Evolutionary conservation across 2,329 filamentous ascomycete species (phyloP).

Genomic region (Penicillium sp.): DNA sequence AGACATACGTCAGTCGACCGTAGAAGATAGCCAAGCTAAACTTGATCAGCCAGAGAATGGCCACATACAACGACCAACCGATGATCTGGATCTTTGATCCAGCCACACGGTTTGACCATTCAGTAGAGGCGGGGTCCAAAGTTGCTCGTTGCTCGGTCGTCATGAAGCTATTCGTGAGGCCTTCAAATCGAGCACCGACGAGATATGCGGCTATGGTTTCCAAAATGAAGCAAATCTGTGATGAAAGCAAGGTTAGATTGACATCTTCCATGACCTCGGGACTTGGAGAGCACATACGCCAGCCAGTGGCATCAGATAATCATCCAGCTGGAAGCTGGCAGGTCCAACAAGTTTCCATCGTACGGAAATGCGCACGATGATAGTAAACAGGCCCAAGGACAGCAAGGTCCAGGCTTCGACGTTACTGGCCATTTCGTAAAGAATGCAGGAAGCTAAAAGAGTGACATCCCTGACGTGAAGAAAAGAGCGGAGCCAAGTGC

Average conservation of each 20-base stretch:
- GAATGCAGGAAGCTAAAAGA: neutral
- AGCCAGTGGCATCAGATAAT: constrained; percentile 23
- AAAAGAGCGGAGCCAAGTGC: neutral
- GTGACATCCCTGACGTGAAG: neutral
- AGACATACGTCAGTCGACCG: constrained; percentile 50
- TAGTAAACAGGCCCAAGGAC: constrained; percentile 15
- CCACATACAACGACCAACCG: constrained; percentile 56
- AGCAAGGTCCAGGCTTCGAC: constrained; percentile 52
- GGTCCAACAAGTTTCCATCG: constrained; percentile 22
- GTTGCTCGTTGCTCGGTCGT: constrained; percentile 49
- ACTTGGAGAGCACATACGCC: constrained; percentile 11
- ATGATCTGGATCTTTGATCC: constrained; percentile 55
- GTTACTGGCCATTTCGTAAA: constrained; percentile 13
- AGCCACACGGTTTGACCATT: constrained; percentile 49
- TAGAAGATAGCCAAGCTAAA: constrained; percentile 57
- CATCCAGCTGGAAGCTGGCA: constrained; percentile 19
- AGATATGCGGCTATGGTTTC: constrained; percentile 52
- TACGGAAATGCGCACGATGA: constrained; percentile 13
- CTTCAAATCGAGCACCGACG: constrained; percentile 49
- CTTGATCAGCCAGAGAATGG: constrained; percentile 56
- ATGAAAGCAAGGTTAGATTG: neutral
- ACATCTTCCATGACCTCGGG: neutral
- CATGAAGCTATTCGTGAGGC: constrained; percentile 60
- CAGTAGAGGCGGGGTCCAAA: constrained; percentile 45
- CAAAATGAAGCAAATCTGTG: constrained; percentile 49